These are phyloP conservation scores for Coix lacrymajobi DNA, from an alignment of 176 grass and related monocot species.

Conservation along the genomic window DNA sequence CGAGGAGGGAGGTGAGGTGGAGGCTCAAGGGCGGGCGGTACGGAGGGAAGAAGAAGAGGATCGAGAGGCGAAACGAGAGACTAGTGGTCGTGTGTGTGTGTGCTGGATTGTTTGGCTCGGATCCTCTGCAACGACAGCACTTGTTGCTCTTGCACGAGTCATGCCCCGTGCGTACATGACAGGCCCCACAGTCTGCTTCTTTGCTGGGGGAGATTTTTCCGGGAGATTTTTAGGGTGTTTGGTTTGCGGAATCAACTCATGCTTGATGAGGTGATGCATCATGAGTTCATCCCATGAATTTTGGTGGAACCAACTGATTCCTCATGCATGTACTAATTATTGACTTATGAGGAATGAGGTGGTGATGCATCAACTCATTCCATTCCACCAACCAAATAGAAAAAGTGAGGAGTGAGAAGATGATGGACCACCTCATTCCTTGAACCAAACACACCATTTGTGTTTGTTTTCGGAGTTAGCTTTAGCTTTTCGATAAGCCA, in stretches of 20 bases:
- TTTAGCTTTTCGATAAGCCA: background rate
- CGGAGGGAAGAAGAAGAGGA: background rate
- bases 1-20: background rate
- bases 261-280: too few species aligned
- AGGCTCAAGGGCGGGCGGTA: slow-evolving; percentile 8
- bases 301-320: too few species aligned
- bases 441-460: too few species aligned
- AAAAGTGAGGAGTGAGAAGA: too few species aligned
- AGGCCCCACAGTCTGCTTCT: slow-evolving; percentile 1
- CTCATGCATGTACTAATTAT: too few species aligned
- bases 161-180: slow-evolving; percentile 15
- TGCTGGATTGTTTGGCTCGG: background rate
- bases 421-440: too few species aligned
- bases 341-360: too few species aligned
- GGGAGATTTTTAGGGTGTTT: background rate
- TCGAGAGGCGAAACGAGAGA: background rate
- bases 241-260: background rate
- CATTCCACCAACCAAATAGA: too few species aligned
- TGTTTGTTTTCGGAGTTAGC: background rate
- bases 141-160: slow-evolving; percentile 12
- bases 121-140: slow-evolving; percentile 24
- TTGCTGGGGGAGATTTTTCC: background rate
- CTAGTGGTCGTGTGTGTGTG: background rate
- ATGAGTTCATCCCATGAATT: too few species aligned
- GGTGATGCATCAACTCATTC: too few species aligned